Base-by-base conservation (phyloP, 371 early-diverging fungal genomes). In the Mortierella polycephala region DNA sequence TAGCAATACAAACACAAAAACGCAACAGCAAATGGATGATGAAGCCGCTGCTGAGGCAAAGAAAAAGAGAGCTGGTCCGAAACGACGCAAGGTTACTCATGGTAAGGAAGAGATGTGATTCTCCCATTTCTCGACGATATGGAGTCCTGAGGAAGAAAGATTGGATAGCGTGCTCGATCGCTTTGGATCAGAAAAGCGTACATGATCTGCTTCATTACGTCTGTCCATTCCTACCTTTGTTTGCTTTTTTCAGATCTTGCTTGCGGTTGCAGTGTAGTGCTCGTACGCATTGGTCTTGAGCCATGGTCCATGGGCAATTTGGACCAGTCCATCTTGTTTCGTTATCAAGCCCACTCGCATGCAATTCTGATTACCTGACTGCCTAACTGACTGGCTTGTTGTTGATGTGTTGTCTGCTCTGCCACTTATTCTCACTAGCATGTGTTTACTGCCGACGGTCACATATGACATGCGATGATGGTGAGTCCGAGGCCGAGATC, bases 391-490 rank as follows among this genome's bases (percentile, higher is more conserved):
- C 30, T 60, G 39, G 37, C 47, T 5, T 30, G 16, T 12, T 56
- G 20, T n/a, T n/a, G n/a, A n/a, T n/a, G n/a, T n/a, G n/a, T 30
- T n/a, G 16, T 59, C 20, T 46, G 20, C 16, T 60, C 21, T 44
- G 12, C 51, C 4, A 30, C 30, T 30, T 4, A 30, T 46, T 21
- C 67, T n/a, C 42, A 30, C 30, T 54, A 88, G 93, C 93, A 13
- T 93, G 93, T 66, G 92, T 93, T 37, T 94, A 92, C 74, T 94
- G 95, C 75, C 88, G 93, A 81, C 87, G 95, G 62, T 93, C 94
- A 14, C 94, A 94, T 70, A 94, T 94, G 94, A 92, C 94, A 39
- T 93, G 94, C 83, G 92, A 94, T 79, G 88, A 90, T 69, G 91
- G 90, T 89, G 84, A 30, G 30, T 30, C 30, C 30, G 30, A 30